Percentiles rank a stretch among this genome's conserved stretches.
Conservation (phyloP, 2,329 filamentous ascomycete species). For the Trichoderma asperellum region DNA sequence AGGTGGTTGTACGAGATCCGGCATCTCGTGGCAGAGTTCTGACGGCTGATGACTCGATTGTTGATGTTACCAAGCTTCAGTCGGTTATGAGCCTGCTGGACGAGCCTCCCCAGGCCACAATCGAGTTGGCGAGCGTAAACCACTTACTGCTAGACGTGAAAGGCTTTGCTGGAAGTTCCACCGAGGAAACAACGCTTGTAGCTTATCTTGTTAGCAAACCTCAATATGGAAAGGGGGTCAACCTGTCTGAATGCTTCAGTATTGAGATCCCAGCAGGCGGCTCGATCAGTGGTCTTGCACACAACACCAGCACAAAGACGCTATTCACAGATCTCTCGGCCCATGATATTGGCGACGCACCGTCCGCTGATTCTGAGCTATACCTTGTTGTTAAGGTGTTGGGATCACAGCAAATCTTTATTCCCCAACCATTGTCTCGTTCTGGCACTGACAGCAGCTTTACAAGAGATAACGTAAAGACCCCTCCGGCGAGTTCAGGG, state of each 20-base stretch:
- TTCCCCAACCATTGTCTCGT: constrained; percentile 54
- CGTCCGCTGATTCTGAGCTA: constrained; percentile 69
- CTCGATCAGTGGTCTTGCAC: constrained; percentile 65
- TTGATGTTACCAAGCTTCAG: constrained; percentile 88
- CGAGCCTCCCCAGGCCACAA: constrained; percentile 69
- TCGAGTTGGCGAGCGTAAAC: constrained; percentile 74
- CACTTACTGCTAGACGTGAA: constrained; percentile 84
- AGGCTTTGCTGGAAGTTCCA: constrained; percentile 75
- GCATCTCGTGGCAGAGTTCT: constrained; percentile 80
- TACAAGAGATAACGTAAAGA: constrained; percentile 52
- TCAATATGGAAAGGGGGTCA: constrained; percentile 63
- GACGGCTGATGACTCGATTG: constrained; percentile 89
- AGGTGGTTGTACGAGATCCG: constrained; percentile 93
- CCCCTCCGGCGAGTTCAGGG: constrained; percentile 53
- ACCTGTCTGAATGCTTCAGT: constrained; percentile 81
- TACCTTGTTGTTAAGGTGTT: constrained; percentile 85
- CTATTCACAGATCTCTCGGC: constrained; percentile 86
- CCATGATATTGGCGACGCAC: constrained; percentile 67
- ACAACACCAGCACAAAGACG: constrained; percentile 74
- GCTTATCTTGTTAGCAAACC: constrained; percentile 77
- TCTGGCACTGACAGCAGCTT: constrained; percentile 52
- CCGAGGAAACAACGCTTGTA: constrained; percentile 75
- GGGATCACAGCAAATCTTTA: constrained; percentile 56
- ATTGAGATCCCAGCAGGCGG: constrained; percentile 78
- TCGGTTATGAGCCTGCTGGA: constrained; percentile 95